A percentile compares a stretch with the other conserved stretches of the same genome.
phyloP scores from a whole-genome alignment of 345 rosid genomes.

The Anacardium occidentale region DNA sequence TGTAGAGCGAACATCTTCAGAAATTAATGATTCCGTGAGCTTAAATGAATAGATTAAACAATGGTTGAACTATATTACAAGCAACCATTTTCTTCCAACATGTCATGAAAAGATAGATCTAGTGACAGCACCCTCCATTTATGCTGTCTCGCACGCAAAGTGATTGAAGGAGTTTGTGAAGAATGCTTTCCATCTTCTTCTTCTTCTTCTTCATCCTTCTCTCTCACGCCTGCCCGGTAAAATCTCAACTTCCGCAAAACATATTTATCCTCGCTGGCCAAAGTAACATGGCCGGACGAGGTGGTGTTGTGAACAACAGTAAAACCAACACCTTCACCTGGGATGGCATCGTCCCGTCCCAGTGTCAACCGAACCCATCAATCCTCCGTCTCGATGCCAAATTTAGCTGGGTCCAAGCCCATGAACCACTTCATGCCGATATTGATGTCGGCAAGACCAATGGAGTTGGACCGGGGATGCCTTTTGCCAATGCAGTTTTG shows the following conservation, averaged over 20 bases:
- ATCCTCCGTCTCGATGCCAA: constrained; percentile 49
- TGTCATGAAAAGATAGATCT: neutral
- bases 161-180: neutral
- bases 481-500: constrained; percentile 58
- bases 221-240: constrained; percentile 14
- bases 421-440: constrained; percentile 74
- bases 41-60: neutral
- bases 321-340: constrained; percentile 35
- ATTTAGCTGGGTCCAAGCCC: constrained; percentile 64
- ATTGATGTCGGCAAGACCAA: constrained; percentile 60
- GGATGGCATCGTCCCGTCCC: constrained; percentile 70
- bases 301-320: constrained; percentile 58
- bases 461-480: constrained; percentile 85
- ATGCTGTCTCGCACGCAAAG: constrained; percentile 10
- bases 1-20: neutral
- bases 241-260: constrained; percentile 29
- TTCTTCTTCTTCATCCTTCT: constrained; percentile 21
- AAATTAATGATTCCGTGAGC: neutral
- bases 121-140: constrained; percentile 14
- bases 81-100: constrained; percentile 21
- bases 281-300: constrained; percentile 96
- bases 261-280: constrained; percentile 76
- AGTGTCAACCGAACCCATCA: constrained; percentile 51
- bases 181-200: constrained; percentile 26
- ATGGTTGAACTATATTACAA: constrained; percentile 11